phyloP scores from a whole-genome alignment of 495 filamentous ascomycete species.

The Letharia lupina region DNA sequence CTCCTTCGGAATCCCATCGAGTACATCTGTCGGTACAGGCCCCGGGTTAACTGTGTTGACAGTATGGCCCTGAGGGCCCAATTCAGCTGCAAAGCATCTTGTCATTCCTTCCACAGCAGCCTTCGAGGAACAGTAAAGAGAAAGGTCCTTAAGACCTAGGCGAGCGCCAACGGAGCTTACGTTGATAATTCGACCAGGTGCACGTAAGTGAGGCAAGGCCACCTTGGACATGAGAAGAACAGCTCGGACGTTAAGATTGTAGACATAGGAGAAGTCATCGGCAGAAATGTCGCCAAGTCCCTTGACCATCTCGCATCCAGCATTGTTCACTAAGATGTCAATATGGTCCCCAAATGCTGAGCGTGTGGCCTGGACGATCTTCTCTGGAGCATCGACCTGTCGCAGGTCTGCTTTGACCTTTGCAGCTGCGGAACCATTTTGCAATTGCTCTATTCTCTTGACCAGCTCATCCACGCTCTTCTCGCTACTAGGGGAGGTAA shows the following conservation, averaged over 20 bases:
- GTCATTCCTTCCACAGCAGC: slow-evolving; percentile 41
- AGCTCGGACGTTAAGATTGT: slow-evolving; percentile 37
- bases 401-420: slow-evolving; percentile 34
- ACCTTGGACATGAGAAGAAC: slow-evolving; percentile 36
- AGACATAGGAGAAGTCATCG: slow-evolving; percentile 33
- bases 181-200: slow-evolving; percentile 47
- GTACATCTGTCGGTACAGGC: slow-evolving; percentile 35
- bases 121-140: slow-evolving; percentile 39
- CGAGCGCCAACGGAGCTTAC: slow-evolving; percentile 43
- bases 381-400: slow-evolving; percentile 23
- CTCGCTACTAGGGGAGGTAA: slow-evolving; percentile 34
- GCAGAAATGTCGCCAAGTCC: slow-evolving; percentile 29
- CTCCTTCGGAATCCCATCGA: slow-evolving; percentile 31
- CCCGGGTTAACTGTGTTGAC: slow-evolving; percentile 39
- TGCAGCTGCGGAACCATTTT: slow-evolving; percentile 30
- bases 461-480: slow-evolving; percentile 29
- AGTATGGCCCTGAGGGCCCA: slow-evolving; percentile 36
- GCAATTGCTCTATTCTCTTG: slow-evolving; percentile 28
- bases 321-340: slow-evolving; percentile 29
- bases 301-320: slow-evolving; percentile 19
- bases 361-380: slow-evolving; percentile 11
- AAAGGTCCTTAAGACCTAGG: slow-evolving; percentile 30
- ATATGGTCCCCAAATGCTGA: slow-evolving; percentile 28
- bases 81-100: slow-evolving; percentile 36
- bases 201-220: slow-evolving; percentile 39